A percentile compares a stretch with the other conserved stretches of the same genome.
Evolutionary conservation across 140 eudicot genomes (phyloP).

Genomic region (Cichorium intybus): DNA sequence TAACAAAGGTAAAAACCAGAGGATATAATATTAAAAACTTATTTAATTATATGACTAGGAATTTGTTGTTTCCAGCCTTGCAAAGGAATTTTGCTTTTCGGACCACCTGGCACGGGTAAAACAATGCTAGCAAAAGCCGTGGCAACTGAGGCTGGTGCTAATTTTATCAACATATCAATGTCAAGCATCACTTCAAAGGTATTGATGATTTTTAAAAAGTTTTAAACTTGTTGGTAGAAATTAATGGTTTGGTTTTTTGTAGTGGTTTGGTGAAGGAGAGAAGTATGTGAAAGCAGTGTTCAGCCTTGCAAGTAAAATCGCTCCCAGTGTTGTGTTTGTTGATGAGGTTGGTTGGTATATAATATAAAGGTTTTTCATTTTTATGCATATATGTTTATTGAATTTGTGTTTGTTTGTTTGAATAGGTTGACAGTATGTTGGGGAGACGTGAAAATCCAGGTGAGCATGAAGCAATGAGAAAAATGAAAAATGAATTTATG

Average conservation of each 20-base stretch:
- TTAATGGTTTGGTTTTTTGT: constrained; percentile 21
- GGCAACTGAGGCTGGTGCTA: constrained; percentile 98
- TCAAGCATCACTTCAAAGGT: constrained; percentile 93
- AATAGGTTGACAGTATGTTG: constrained; percentile 92
- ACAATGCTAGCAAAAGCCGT: constrained; percentile 99
- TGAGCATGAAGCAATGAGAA: constrained; percentile 96
- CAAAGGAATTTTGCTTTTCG: constrained; percentile 90
- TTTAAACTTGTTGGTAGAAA: not conserved
- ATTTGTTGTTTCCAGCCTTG: constrained; percentile 58
- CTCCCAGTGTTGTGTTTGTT: constrained; percentile 71
- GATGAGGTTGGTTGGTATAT: constrained; percentile 95
- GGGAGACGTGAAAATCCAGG: constrained; percentile 94
- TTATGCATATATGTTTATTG: not conserved
- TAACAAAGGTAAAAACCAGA: constrained; percentile 56
- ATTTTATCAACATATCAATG: constrained; percentile 90
- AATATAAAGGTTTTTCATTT: too few species aligned
- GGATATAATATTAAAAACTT: not conserved
- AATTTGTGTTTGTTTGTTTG: too few species aligned
- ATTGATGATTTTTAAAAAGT: not conserved
- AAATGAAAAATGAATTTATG: constrained; percentile 96
- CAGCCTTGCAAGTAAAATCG: constrained; percentile 66
- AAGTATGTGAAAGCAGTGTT: constrained; percentile 74
- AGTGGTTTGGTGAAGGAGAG: constrained; percentile 99
- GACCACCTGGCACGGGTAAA: constrained; percentile 99
- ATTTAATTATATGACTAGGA: too few species aligned